Conservation (phyloP, 306 rosid species). For the Macrotyloma uniflorum region DNA sequence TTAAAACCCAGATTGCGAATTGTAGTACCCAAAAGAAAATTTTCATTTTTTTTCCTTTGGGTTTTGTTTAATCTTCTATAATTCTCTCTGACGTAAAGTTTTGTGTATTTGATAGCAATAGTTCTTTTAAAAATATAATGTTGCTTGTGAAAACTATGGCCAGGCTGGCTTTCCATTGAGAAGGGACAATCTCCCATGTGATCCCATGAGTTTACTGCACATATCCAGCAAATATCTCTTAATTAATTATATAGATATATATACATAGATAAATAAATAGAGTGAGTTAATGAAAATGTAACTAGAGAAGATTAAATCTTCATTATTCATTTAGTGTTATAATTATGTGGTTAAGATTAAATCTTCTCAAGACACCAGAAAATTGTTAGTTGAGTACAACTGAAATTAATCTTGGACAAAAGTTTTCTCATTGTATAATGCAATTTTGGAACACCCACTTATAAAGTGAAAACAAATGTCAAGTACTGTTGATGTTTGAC, state of each 20-base stretch:
- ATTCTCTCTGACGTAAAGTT: background rate
- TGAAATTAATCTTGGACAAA: too few relatives aligned
- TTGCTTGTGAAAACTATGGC: constrained; percentile 41
- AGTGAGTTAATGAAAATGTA: background rate
- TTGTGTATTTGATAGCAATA: background rate
- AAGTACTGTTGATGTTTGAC: background rate
- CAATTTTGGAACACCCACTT: background rate
- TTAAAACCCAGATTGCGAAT: background rate
- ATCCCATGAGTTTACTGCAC: constrained; percentile 24
- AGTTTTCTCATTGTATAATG: too few relatives aligned
- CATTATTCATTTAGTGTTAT: background rate
- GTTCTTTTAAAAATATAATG: constrained; percentile 3
- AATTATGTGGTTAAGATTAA: background rate
- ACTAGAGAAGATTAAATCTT: background rate
- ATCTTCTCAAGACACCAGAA: background rate
- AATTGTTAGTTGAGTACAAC: too few relatives aligned
- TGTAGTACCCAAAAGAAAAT: background rate
- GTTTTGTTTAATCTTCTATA: background rate
- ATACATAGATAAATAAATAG: background rate
- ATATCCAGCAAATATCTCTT: constrained; percentile 25
- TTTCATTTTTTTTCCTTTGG: background rate
- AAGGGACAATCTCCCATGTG: constrained; percentile 50
- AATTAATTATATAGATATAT: background rate
- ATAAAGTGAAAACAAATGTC: background rate
- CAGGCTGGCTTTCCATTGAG: constrained; percentile 43